Conservation (phyloP, 169 alveolate genomes). For the Theileria orientalis region DNA sequence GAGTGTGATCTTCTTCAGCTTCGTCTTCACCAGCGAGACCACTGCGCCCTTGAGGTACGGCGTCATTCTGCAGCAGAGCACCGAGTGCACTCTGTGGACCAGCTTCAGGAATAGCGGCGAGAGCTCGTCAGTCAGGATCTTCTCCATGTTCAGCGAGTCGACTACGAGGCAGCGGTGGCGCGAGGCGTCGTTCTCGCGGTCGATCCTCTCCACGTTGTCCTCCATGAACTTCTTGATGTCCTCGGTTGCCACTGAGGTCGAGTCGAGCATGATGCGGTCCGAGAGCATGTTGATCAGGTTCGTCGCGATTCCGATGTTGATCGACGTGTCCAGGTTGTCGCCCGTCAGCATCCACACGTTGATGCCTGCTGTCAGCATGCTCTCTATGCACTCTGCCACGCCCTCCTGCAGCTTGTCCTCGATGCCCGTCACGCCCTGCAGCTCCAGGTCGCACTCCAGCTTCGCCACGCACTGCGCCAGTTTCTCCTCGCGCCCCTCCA, state of each 20-base stretch:
- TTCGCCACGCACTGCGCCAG: conserved; percentile 78
- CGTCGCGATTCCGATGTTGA: conserved; percentile 88
- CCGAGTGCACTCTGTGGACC: conserved; percentile 36
- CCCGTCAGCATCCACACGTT: conserved; percentile 99
- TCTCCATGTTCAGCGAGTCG: conserved; percentile 29
- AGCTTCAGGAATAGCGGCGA: conserved; percentile 30
- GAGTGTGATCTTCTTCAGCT: conserved; percentile 26
- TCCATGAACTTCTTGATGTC: not conserved
- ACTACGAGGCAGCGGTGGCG: conserved; percentile 46
- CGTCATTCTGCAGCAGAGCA: conserved; percentile 61
- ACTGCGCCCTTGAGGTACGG: conserved; percentile 58
- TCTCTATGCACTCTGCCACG: conserved; percentile 94
- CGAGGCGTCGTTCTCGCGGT: not conserved
- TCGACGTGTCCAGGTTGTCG: conserved; percentile 96
- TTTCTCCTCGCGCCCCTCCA: conserved; percentile 74
- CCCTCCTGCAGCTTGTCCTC: conserved; percentile 96
- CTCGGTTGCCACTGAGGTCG: conserved; percentile 10
- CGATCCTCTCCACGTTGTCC: conserved; percentile 9
- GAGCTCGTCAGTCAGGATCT: conserved; percentile 8
- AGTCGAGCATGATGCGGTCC: conserved; percentile 52
- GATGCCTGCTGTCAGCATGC: conserved; percentile 91
- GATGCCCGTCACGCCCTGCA: conserved; percentile 96
- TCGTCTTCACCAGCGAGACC: conserved; percentile 29
- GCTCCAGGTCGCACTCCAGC: conserved; percentile 86
- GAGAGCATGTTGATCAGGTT: conserved; percentile 68